Percentiles rank a stretch among this genome's conserved stretches.
Conservation (phyloP, 768 basidiomycete species). For the Leccinum sublutescens region DNA sequence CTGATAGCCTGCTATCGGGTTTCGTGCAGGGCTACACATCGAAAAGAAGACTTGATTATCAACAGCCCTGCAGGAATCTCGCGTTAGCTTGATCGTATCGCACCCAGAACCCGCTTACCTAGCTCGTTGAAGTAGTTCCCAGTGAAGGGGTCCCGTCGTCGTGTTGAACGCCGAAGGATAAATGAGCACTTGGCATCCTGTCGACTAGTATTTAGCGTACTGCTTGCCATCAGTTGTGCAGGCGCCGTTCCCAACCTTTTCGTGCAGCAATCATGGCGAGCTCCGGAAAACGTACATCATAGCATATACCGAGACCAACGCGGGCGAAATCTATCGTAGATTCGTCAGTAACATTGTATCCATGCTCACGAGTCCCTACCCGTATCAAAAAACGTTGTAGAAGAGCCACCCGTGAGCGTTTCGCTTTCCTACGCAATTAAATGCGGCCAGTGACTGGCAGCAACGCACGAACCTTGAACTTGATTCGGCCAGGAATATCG, state of each 20-base stretch:
- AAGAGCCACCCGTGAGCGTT: constrained; percentile 73
- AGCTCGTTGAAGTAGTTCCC: constrained; percentile 87
- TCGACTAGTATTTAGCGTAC: constrained; percentile 7
- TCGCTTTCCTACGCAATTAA: constrained; percentile 71
- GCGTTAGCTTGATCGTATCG: constrained; percentile 6
- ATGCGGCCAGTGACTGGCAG: not conserved
- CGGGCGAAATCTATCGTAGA: constrained; percentile 83
- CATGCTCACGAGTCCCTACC: constrained; percentile 42
- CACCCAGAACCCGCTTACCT: constrained; percentile 43
- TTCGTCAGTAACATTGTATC: not conserved
- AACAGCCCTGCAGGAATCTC: constrained; percentile 60
- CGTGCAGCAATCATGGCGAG: constrained; percentile 88
- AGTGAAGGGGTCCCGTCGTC: constrained; percentile 94
- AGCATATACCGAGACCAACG: constrained; percentile 94
- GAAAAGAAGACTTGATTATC: constrained; percentile 97
- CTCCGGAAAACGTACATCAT: constrained; percentile 95
- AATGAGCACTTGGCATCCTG: constrained; percentile 84
- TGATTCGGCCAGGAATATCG: constrained; percentile 91
- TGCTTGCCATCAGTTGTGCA: not conserved
- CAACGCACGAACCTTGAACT: constrained; percentile 62
- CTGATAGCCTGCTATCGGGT: constrained; percentile 79
- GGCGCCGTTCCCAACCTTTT: constrained; percentile 50
- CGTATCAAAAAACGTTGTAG: constrained; percentile 81
- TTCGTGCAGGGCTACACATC: constrained; percentile 94
- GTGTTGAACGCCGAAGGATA: constrained; percentile 96